Evolutionary conservation across 2,329 filamentous ascomycete genomes (phyloP), one percentile per base, ranked within the genome.

Genomic region (Xylariaceae sp.): DNA sequence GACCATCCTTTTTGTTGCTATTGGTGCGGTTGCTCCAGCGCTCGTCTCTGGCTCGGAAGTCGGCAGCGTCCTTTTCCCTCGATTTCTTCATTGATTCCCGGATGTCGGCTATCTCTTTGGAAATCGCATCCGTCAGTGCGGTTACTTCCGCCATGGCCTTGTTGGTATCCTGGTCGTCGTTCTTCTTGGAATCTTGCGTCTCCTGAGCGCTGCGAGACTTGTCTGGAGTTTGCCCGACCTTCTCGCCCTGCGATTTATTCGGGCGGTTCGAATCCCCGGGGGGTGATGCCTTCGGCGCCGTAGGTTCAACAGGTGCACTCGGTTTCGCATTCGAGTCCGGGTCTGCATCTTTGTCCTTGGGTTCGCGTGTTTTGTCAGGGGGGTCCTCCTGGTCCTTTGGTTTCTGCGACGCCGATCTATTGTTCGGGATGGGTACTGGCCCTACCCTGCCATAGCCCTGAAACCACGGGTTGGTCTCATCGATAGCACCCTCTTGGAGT

Each of bases 261-360:
- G 47, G 53, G 8, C 5, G 26, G 26, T 26, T 26, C 26, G 26
- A 4, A 26, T 8, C 26, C n/a, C 18, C 29, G 26, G 45, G 51
- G 30, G 49, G 47, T 15, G 56, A 60, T 44, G 42, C 51, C 15
- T 47, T 32, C 0, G 52, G 45, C 12, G 53, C 43, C 7, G 45
- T 51, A 41, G 51, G 37, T 37, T 62, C 60, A n/a, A 59, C 49
- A 13, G 53, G 47, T 18, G 51, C 48, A 30, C 49, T 42, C 10
- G 64, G 63, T 15, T 59, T 47, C 16, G 65, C 57, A 22, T 67
- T 67, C 10, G 64, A 64, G 46, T 58, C 43, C 51, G 60, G 58
- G 15, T 49, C 55, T 18, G 48, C 60, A 10, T 53, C 62, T 16
- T 41, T 54, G 48, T 63, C 60, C 37, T 47, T 63, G 12, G 49